These are phyloP conservation scores for Vigna nakashimae DNA, from an alignment of 306 rosid species.

Conservation along the genomic window DNA sequence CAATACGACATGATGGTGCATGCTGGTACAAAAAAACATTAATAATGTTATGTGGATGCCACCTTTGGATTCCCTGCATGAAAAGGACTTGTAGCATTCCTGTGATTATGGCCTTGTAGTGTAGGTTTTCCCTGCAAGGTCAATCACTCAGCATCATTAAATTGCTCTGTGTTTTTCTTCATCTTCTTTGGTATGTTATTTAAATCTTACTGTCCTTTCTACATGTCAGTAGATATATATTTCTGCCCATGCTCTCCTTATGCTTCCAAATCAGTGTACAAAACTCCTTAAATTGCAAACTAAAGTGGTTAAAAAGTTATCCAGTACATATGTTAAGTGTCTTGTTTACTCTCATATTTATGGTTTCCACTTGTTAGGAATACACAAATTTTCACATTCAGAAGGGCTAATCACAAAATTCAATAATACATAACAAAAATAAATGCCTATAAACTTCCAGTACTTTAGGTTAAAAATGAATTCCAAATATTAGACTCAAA, in stretches of 20 bases:
- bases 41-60: slow-evolving; percentile 39
- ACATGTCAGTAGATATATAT: slow-evolving; percentile 1
- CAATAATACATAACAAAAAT: too few species aligned
- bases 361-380: too few species aligned
- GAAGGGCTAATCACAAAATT: too few species aligned
- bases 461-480: too few species aligned
- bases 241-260: background rate
- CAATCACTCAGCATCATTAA: slow-evolving; percentile 35
- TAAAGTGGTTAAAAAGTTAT: background rate
- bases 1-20: slow-evolving; percentile 33
- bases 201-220: slow-evolving; percentile 34
- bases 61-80: slow-evolving; percentile 63
- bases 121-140: slow-evolving; percentile 33
- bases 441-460: too few species aligned
- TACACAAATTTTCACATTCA: too few species aligned
- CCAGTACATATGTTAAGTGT: too few species aligned
- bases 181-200: slow-evolving; percentile 40
- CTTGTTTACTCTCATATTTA: too few species aligned
- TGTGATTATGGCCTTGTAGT: slow-evolving; percentile 35
- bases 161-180: slow-evolving; percentile 24
- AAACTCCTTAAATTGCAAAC: background rate
- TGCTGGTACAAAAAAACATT: slow-evolving; percentile 41
- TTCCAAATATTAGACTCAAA: too few species aligned
- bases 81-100: slow-evolving; percentile 51
- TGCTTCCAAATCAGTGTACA: background rate